phyloP scores from a whole-genome alignment of 805 yeast species.

The Cyberlindnera misumaiensis region DNA sequence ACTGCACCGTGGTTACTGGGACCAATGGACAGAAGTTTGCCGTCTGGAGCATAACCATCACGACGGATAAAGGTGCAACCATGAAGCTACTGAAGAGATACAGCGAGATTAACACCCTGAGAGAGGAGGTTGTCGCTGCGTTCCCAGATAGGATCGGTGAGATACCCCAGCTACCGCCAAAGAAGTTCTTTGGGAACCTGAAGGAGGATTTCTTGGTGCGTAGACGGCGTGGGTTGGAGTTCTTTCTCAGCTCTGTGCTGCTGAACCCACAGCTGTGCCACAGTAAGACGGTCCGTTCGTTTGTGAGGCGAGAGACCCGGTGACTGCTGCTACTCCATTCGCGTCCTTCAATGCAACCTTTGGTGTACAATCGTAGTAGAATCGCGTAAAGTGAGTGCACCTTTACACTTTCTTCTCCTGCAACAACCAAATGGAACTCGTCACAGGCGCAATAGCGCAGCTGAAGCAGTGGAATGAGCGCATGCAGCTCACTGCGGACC shows the following conservation, averaged over 20 bases:
- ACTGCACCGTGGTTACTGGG: conserved; percentile 33
- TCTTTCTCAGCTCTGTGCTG: conserved; percentile 36
- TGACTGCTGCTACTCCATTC: no score
- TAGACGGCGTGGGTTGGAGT: conserved; percentile 38
- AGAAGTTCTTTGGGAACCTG: conserved; percentile 25
- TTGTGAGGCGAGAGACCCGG: conserved; percentile 11
- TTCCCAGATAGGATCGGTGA: conserved; percentile 31
- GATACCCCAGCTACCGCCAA: conserved; percentile 42
- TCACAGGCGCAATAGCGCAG: no score
- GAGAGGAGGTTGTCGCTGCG: conserved; percentile 29
- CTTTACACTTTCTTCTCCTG: no score
- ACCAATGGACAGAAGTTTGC: conserved; percentile 33
- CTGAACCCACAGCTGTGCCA: conserved; percentile 34
- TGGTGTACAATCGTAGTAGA: no score
- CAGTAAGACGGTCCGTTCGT: conserved; percentile 26
- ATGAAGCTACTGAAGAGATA: conserved; percentile 52
- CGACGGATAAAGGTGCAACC: conserved; percentile 26
- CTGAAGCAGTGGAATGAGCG: conserved; percentile 4
- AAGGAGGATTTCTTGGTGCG: conserved; percentile 27
- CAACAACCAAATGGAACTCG: no score
- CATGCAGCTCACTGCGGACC: conserved; percentile 6
- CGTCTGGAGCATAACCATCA: conserved; percentile 33
- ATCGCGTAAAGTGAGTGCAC: not conserved
- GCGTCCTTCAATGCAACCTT: no score
- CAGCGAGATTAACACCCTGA: conserved; percentile 50